Percentiles rank a stretch among this genome's conserved stretches.
These are phyloP conservation scores for Coprinellus aureogranulatus DNA, from an alignment of 768 basidiomycete genomes.

Conservation along the genomic window DNA sequence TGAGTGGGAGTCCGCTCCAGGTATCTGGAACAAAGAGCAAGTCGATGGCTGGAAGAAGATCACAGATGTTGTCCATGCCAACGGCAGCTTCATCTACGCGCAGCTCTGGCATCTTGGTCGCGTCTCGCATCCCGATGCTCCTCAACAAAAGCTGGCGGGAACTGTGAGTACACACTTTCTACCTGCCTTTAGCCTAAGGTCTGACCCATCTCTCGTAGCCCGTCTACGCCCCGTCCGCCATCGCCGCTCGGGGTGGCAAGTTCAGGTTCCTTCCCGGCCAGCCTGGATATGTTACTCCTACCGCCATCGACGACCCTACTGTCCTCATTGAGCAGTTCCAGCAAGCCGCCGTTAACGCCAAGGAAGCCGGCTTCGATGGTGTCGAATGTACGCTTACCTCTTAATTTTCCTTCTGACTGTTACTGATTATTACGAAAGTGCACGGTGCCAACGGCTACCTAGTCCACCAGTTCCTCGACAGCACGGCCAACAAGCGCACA, in stretches of 20 bases:
- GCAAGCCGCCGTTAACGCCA: slow-evolving; percentile 46
- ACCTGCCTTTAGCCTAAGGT: too few relatives aligned
- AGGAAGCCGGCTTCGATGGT: slow-evolving; percentile 56
- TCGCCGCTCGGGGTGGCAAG: slow-evolving; percentile 39
- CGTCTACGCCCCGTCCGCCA: slow-evolving; percentile 45
- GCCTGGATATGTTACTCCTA: slow-evolving; percentile 42
- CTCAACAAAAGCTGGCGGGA: slow-evolving; percentile 37
- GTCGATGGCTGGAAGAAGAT: slow-evolving; percentile 45
- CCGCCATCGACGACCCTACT: slow-evolving; percentile 40
- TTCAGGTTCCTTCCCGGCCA: slow-evolving; percentile 37
- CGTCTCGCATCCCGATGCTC: slow-evolving; percentile 34
- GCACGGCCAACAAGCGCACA: slow-evolving; percentile 38
- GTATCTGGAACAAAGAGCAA: slow-evolving; percentile 46
- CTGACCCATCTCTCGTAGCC: slow-evolving; percentile 20
- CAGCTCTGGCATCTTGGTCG: slow-evolving; percentile 48
- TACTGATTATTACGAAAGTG: slow-evolving; percentile 24
- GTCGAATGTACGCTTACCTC: slow-evolving; percentile 35
- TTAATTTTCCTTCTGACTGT: neutral
- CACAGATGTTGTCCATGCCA: slow-evolving; percentile 45
- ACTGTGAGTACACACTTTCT: neutral
- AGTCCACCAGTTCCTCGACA: slow-evolving; percentile 50
- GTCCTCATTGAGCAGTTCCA: slow-evolving; percentile 37
- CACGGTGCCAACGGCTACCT: slow-evolving; percentile 46
- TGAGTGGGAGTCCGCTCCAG: slow-evolving; percentile 44
- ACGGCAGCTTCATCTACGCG: slow-evolving; percentile 41